A percentile compares a stretch with the other conserved stretches of the same genome.
phyloP scores from a whole-genome alignment of 2,329 filamentous ascomycete genomes.

The Aspergillus nomiae region DNA sequence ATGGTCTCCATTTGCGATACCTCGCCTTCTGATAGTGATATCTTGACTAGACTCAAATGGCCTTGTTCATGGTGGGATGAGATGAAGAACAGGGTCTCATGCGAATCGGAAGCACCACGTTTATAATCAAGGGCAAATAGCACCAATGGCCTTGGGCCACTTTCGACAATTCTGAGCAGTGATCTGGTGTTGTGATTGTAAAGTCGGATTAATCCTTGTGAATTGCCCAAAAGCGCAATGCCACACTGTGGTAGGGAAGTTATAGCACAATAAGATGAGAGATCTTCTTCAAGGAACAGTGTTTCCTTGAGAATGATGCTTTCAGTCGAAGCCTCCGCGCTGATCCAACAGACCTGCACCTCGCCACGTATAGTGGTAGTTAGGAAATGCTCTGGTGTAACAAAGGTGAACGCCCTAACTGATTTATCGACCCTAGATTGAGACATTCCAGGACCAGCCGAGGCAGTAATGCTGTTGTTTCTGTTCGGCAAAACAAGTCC shows the following conservation, averaged over 20 bases:
- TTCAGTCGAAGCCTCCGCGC: slow-evolving; percentile 8
- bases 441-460: slow-evolving; percentile 11
- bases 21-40: slow-evolving; percentile 17
- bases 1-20: slow-evolving; percentile 42
- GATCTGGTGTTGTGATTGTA: slow-evolving; percentile 36
- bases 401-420: slow-evolving; percentile 36
- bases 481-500: slow-evolving; percentile 17
- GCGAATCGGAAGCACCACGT: slow-evolving; percentile 2
- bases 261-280: slow-evolving; percentile 34
- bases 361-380: slow-evolving; percentile 32
- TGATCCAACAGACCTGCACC: slow-evolving; percentile 34
- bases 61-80: slow-evolving; percentile 28
- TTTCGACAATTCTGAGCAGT: slow-evolving; percentile 28
- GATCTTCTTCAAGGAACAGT: slow-evolving; percentile 30
- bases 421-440: slow-evolving; percentile 17
- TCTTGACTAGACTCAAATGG: slow-evolving; percentile 32
- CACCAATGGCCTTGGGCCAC: slow-evolving; percentile 30
- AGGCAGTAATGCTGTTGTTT: slow-evolving; percentile 14
- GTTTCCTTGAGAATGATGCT: slow-evolving; percentile 24
- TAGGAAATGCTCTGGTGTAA: slow-evolving; percentile 37
- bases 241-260: slow-evolving; percentile 30
- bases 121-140: slow-evolving; percentile 29
- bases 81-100: slow-evolving; percentile 27
- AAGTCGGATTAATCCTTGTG: slow-evolving; percentile 34
- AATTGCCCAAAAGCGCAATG: slow-evolving; percentile 38